A percentile compares a stretch with the other conserved stretches of the same genome.
Evolutionary conservation across 2,329 filamentous ascomycete species (phyloP).

Genomic region (Intubia oerlemansii): DNA sequence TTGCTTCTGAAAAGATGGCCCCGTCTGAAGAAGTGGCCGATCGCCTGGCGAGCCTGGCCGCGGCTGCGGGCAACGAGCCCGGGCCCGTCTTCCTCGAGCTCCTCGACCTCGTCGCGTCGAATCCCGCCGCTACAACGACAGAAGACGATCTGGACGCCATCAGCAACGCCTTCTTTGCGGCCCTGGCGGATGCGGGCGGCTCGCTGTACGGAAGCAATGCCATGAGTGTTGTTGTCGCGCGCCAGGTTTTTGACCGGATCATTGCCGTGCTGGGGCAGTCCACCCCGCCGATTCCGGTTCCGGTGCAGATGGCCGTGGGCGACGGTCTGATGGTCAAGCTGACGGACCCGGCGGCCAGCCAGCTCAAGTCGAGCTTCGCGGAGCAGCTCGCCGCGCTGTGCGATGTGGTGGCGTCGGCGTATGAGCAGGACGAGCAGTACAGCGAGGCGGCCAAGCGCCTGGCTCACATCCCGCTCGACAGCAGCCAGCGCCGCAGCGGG

Average conservation of each 20-base stretch:
- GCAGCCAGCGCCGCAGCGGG: slow-evolving; percentile 67
- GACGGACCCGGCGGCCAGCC: slow-evolving; percentile 48
- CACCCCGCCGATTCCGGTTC: slow-evolving; percentile 19
- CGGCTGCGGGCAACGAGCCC: too few species aligned
- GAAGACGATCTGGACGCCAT: too few species aligned
- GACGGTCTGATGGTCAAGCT: slow-evolving; percentile 52
- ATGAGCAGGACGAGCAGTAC: slow-evolving; percentile 69
- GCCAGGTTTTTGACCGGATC: slow-evolving; percentile 10
- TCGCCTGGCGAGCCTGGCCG: too few species aligned
- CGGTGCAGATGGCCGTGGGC: slow-evolving; percentile 12
- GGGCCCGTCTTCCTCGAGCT: too few species aligned
- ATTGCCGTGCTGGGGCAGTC: slow-evolving; percentile 34
- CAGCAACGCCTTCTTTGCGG: too few species aligned
- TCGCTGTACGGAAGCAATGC: too few species aligned
- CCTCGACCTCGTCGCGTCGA: too few species aligned
- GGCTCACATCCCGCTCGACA: slow-evolving; percentile 71
- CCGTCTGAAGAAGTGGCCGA: too few species aligned
- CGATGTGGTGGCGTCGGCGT: slow-evolving; percentile 61
- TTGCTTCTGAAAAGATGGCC: too few species aligned
- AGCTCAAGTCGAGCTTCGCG: slow-evolving; percentile 52
- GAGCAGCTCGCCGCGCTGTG: slow-evolving; percentile 68
- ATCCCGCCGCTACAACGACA: too few species aligned
- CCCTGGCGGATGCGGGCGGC: too few species aligned
- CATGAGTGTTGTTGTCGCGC: slow-evolving; percentile 12
- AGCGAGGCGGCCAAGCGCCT: slow-evolving; percentile 55